Percentiles rank a stretch among this genome's conserved stretches.
Evolutionary conservation across 2,329 filamentous ascomycete genomes (phyloP).

Genomic region (Cladosporium oxysporum): DNA sequence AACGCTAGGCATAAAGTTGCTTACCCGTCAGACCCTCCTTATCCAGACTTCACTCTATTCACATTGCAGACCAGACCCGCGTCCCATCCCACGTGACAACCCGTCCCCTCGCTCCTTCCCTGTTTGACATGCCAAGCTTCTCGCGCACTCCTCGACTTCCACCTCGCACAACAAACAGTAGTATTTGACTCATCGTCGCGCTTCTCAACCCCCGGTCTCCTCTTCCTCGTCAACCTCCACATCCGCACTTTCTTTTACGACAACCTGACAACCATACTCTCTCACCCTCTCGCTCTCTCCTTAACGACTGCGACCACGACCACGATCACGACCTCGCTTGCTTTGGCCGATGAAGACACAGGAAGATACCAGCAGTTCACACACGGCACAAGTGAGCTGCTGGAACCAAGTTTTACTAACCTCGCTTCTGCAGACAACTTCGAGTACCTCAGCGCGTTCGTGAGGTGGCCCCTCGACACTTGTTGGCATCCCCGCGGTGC

Average conservation of each 20-base stretch:
- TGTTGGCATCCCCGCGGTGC: background rate
- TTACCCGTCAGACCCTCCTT: background rate
- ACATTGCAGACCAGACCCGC: background rate
- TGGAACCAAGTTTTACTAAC: background rate
- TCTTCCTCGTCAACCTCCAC: background rate
- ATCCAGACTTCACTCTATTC: background rate
- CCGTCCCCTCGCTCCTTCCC: background rate
- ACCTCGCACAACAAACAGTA: background rate
- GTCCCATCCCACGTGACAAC: background rate
- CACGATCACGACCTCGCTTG: background rate
- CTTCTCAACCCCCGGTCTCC: background rate
- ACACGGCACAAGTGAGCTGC: background rate
- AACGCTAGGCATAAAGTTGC: background rate
- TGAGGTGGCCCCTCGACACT: background rate
- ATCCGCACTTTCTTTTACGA: background rate
- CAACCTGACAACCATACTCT: background rate
- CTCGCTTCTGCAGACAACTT: background rate
- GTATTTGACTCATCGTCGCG: background rate
- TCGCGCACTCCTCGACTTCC: background rate
- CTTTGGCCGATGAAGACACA: background rate
- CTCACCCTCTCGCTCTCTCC: no score
- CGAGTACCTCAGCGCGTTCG: background rate
- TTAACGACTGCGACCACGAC: background rate
- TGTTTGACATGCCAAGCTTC: background rate
- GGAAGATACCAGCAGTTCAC: constrained; percentile 2